These are phyloP conservation scores for Colletotrichum sp. DNA, from an alignment of 2,329 filamentous ascomycete genomes.

Conservation along the genomic window DNA sequence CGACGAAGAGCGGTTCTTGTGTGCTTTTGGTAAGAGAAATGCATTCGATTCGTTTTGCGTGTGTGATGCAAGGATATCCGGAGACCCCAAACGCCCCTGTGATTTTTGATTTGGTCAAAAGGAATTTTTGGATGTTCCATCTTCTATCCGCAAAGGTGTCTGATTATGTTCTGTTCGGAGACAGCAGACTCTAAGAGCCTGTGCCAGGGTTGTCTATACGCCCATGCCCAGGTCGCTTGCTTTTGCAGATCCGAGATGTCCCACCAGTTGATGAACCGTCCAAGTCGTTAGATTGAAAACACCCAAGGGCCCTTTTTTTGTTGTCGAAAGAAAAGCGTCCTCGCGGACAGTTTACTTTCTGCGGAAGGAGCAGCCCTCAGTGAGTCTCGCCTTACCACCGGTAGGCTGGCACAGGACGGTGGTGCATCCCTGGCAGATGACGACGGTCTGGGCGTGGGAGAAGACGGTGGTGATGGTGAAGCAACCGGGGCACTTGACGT, in stretches of 20 bases:
- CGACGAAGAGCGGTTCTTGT: neutral
- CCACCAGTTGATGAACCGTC: constrained; percentile 53
- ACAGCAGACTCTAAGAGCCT: constrained; percentile 38
- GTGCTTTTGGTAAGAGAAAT: constrained; percentile 42
- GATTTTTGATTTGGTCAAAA: constrained; percentile 47
- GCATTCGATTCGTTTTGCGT: constrained; percentile 30
- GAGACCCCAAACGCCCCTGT: constrained; percentile 75
- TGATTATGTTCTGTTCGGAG: constrained; percentile 45
- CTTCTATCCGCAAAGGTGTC: constrained; percentile 71
- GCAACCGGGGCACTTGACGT: constrained; percentile 99
- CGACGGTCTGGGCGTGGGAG: constrained; percentile 99
- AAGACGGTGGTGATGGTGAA: constrained; percentile 99
- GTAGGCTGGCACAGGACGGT: constrained; percentile 99
- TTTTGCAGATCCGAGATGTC: constrained; percentile 66
- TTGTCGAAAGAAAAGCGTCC: constrained; percentile 47
- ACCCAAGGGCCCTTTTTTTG: constrained; percentile 40
- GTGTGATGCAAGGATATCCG: constrained; percentile 79
- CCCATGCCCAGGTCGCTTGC: constrained; percentile 49
- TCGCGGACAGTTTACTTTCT: constrained; percentile 84
- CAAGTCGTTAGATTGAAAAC: constrained; percentile 46
- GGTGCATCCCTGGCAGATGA: constrained; percentile 99
- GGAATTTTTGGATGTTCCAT: constrained; percentile 66
- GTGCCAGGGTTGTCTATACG: constrained; percentile 50
- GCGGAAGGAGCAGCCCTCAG: constrained; percentile 99
- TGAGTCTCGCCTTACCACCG: constrained; percentile 98